Evolutionary conservation across 257 asterid species (phyloP), one percentile per base, ranked within the genome.

Genomic region (Ligustrum vulgare): DNA sequence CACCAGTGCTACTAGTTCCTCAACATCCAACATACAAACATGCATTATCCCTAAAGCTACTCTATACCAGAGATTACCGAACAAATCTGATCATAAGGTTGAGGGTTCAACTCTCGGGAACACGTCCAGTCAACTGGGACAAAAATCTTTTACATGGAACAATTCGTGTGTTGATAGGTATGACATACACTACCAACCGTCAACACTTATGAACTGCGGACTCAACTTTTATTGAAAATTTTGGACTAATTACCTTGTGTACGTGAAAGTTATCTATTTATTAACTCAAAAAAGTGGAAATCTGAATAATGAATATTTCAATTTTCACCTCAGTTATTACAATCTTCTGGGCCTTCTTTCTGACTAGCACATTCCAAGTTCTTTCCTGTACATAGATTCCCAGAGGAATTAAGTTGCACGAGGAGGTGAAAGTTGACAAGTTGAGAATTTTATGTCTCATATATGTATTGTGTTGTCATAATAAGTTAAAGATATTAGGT

Each of bases 401-500:
- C 62, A 69, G 68, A 67, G 68, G 54, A 69, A 16, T 16, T 6
- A 75, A 75, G 74, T 37, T 37, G 63, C 75, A 70, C 64, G 31
- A 34, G 58, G 35, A 34, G 7, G 35, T 70, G 43, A 45, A 70
- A 45, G 16, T 71, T 73, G 77, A 65, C 56, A 74, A 78, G 69
- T 39, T 78, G 69, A 68, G 69, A 72, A 31, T 4, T 75, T 82
- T 72, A 79, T 79, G 73, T 60, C 25, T 83, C 67, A 64, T 23
- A 68, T 23, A 66, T 23, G 11, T 5, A 36, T 33, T 70, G 78
- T 82, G 86, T 80, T 76, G 80, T 56, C 84, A 79, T 39, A 77
- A 69, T 75, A 74, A 75, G 85, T 74, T 49, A 76, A 82, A 82
- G 67, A 77, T 75, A 73, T 81, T 86, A 81, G 91, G 86, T 83